These are phyloP conservation scores for Corrigiola litoralis DNA, from an alignment of 179 eudicot genomes.

Conservation along the genomic window DNA sequence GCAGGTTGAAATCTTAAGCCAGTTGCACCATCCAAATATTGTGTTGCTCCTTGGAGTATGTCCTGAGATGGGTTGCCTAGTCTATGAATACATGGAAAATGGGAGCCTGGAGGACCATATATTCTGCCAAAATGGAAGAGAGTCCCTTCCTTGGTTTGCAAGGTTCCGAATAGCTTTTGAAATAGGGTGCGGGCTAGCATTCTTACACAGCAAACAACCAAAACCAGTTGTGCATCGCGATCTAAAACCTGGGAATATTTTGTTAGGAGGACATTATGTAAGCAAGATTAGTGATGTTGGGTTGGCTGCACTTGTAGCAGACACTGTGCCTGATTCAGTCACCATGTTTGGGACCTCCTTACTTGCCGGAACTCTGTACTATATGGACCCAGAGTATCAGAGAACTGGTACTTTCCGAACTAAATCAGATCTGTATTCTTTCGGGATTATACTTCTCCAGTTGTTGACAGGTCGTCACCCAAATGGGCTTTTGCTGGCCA, in stretches of 20 bases:
- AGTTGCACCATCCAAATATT: conserved; percentile 37
- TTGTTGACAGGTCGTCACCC: conserved; percentile 35
- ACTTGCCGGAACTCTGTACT: conserved; percentile 38
- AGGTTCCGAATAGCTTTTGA: conserved; percentile 42
- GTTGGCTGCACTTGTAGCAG: conserved; percentile 35
- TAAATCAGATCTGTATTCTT: conserved; percentile 40
- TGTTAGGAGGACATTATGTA: conserved; percentile 34
- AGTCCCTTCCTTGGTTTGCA: conserved; percentile 43
- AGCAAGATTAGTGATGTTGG: conserved; percentile 46
- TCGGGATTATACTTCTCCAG: conserved; percentile 42
- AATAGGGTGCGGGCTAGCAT: conserved; percentile 38
- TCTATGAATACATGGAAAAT: conserved; percentile 45
- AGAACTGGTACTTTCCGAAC: conserved; percentile 41
- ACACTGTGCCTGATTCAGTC: conserved; percentile 30
- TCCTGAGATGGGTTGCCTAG: conserved; percentile 39
- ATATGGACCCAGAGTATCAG: conserved; percentile 41
- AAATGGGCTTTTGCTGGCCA: conserved; percentile 33
- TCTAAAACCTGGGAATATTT: conserved; percentile 37
- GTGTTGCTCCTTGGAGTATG: conserved; percentile 40
- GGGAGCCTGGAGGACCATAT: conserved; percentile 41
- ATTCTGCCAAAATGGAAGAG: conserved; percentile 17
- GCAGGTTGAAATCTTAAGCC: conserved; percentile 36
- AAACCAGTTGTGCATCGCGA: conserved; percentile 38
- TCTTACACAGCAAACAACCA: conserved; percentile 36
- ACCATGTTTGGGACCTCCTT: conserved; percentile 36